Evolutionary conservation across 2,329 filamentous ascomycete species (phyloP), one percentile per base, ranked within the genome.

Genomic region (Juglanconis oblonga): DNA sequence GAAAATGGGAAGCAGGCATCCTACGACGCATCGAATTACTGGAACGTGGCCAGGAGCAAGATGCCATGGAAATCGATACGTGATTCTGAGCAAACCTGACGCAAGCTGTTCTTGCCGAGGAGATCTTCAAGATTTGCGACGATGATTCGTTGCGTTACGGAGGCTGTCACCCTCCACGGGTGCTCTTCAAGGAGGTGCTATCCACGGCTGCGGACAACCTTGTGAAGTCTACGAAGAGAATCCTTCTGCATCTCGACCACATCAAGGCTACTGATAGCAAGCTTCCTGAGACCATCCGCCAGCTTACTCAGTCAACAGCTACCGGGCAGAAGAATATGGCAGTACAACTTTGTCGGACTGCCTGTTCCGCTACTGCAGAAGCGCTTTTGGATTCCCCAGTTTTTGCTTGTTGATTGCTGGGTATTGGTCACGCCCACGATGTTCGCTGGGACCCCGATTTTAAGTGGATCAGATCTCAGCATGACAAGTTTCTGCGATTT

Each of bases 1-100:
- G 71, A 49, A 71, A 70, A 17, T 95, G 90, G 91, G 87, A 87
- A 71, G 77, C 79, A 4, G 74, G 71, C 1, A 81, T 91, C 32
- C 67, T 90, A 69, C 75, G 73, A 61, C 79, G 79, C 65, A 84
- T 91, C 60, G 61, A 62, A 56, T 11, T 57, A 29, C 44, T 69
- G 33, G 66, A 68, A 52, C 35, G 42, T 35, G 50, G 17, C 47
- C 35, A 57, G 8, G 35, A 42, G 5, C 52, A 31, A 47, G 31
- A 49, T 13, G 40, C 53, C 14, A 68, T 66, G 64, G 55, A 65
- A 4, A 38, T 65, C 9, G 64, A 64, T 44, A 42, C 58, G 4
- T 67, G 55, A 64, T 31, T 24, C 13, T 3, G 10, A 35, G 42
- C 36, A n/a, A 32, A 35, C 17, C 49, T 24, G 49, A 38, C 35